Evolutionary conservation across 495 filamentous ascomycete genomes (phyloP).

Genomic region (Mytilinidion resinicola): DNA sequence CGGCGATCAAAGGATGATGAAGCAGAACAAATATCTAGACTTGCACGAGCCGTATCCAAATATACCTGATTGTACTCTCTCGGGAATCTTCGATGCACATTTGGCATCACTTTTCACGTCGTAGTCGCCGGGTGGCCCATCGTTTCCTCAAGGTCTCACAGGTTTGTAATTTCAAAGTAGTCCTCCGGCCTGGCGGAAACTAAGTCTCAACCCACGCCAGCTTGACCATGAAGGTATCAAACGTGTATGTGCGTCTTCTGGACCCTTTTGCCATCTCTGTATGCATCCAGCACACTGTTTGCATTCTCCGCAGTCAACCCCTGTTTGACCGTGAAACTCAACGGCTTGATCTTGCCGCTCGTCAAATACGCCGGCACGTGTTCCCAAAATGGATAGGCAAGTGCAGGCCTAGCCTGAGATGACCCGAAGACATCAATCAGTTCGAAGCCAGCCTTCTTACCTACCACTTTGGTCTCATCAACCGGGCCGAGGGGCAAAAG

Average conservation of each 20-base stretch:
- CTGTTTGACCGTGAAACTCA: constrained; percentile 7
- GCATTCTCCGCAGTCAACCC: constrained; percentile 19
- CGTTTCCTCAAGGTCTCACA: no score
- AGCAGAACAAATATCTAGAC: no score
- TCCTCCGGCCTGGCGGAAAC: no score
- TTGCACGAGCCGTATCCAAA: no score
- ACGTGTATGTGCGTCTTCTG: constrained; percentile 10
- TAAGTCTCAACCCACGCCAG: no score
- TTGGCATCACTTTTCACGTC: no score
- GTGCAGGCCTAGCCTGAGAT: neutral
- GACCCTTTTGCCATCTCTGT: constrained; percentile 18
- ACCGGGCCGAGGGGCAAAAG: constrained; percentile 18
- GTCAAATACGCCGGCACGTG: constrained; percentile 24
- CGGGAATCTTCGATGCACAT: no score
- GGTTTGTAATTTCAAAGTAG: no score
- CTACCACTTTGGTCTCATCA: constrained; percentile 15
- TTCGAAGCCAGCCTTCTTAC: constrained; percentile 30
- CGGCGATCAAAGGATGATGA: no score
- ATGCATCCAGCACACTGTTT: constrained; percentile 15
- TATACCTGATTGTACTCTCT: no score
- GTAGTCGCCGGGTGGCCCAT: no score
- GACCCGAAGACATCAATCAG: constrained; percentile 6
- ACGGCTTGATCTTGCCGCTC: constrained; percentile 22
- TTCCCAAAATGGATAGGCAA: constrained; percentile 22
- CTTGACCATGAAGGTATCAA: neutral